Conservation (phyloP, 306 rosid species). For the Castanea sativa region DNA sequence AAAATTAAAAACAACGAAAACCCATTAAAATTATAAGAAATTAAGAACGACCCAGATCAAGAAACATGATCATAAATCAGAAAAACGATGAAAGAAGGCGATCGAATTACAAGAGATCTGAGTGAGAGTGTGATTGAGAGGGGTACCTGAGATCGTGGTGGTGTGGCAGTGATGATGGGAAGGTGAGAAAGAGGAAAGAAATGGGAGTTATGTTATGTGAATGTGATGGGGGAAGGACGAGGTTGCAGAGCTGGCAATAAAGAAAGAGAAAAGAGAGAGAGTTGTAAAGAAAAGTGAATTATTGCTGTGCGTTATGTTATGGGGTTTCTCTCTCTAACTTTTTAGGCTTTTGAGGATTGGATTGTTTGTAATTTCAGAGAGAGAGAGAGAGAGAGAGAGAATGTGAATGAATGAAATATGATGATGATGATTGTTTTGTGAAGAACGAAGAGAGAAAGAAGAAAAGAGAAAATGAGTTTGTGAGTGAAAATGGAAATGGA, state of each 20-base stretch:
- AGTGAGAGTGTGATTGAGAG: constrained; percentile 16
- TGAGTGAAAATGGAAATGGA: not conserved
- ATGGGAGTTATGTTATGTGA: constrained; percentile 25
- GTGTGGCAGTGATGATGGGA: constrained; percentile 32
- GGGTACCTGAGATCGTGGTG: constrained; percentile 61
- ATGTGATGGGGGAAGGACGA: constrained; percentile 43
- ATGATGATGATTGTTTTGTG: constrained; percentile 30
- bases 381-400: constrained; percentile 28
- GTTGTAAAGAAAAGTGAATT: constrained; percentile 65
- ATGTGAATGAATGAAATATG: constrained; percentile 40
- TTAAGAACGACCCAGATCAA: constrained; percentile 30
- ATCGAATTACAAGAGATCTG: constrained; percentile 8
- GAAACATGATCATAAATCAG: not conserved
- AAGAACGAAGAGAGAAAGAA: constrained; percentile 1
- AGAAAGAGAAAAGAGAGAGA: constrained; percentile 34
- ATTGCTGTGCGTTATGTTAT: constrained; percentile 49
- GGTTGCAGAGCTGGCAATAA: constrained; percentile 80
- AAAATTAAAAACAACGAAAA: constrained; percentile 23
- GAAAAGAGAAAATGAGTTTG: not conserved
- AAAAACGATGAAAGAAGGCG: constrained; percentile 12
- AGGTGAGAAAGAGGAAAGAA: constrained; percentile 32
- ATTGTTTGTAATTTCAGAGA: constrained; percentile 24
- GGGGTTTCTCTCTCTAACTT: constrained; percentile 69
- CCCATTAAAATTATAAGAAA: constrained; percentile 31
- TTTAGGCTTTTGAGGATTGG: constrained; percentile 59